Base-by-base conservation (phyloP, 345 rosid species). In the Arabis hirsuta region DNA sequence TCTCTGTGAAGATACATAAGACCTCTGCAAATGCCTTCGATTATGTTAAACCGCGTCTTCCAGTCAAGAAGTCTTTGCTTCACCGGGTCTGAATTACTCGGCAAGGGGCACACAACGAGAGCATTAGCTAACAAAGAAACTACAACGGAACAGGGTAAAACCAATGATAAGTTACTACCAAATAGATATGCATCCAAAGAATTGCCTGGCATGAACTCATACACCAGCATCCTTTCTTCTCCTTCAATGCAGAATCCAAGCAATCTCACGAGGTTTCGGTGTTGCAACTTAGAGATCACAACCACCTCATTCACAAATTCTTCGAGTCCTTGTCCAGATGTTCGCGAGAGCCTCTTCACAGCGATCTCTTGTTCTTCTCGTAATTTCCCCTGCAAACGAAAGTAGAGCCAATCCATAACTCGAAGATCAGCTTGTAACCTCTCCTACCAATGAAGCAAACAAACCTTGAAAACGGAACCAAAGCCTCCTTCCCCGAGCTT, bases 271-370 rank as follows among this genome's bases (percentile, higher is more conserved):
- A 89, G 86, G 42, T 84, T 87, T 46, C 83, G 67, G 60, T 88
- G 91, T 42, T 88, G 90, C 54, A 88, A 82, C 62, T 81, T 82
- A 11, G 88, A 74, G 36, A 88, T 85, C 60, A 86, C 71, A 20
- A 75, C 29, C 29, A 86, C 82, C 65, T 86, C 90, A 65, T 83
- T 88, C 45, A 71, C 78, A 69, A 89, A 81, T 64, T 86, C 90
- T 24, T 72, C 67, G 0, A 78, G 41, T 12, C 92, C 96, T 75
- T 86, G 90, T 26, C 85, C 80, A 0, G 93, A 90, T 6, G 60
- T 67, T 9, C 76, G 67, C 0, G 88, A 81, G 3, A 86, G 72
- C 74, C 86, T 81, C 74, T 90, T 86, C 47, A 83, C 85, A n/a
- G 88, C 92, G 34, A 90, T 76, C 45, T 81, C 77, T 51, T 24